These are phyloP conservation scores for Chlorella variabilis DNA, from an alignment of 163 green algal genomes.

Conservation along the genomic window DNA sequence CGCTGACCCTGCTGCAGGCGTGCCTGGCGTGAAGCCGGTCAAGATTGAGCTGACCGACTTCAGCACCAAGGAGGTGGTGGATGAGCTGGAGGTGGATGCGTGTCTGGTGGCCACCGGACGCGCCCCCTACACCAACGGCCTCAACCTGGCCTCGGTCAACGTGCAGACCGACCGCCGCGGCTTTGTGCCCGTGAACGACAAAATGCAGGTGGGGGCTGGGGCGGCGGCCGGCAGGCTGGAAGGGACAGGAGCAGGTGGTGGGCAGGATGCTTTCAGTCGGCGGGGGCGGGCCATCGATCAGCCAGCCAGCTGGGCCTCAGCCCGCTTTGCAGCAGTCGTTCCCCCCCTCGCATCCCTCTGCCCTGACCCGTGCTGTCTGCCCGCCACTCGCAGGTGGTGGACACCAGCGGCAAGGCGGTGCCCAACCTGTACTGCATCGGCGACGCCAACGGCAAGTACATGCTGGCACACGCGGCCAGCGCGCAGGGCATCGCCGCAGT, in stretches of 20 bases:
- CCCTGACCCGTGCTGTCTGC: no score
- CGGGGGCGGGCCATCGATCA: no score
- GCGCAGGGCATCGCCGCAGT: conserved; percentile 95
- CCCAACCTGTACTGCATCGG: conserved; percentile 97
- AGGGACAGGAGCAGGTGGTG: background rate
- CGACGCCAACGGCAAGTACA: conserved; percentile 98
- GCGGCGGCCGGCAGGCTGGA: background rate
- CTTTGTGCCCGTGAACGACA: conserved; percentile 95
- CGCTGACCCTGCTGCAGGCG: conserved; percentile 41
- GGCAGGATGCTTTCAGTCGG: no score
- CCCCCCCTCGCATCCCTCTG: background rate
- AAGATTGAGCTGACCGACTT: conserved; percentile 98
- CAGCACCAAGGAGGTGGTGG: conserved; percentile 96
- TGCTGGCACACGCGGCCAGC: conserved; percentile 97
- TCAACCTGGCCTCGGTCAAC: conserved; percentile 84
- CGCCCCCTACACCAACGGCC: conserved; percentile 92
- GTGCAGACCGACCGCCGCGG: conserved; percentile 89
- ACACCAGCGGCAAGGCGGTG: conserved; percentile 84
- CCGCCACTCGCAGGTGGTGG: conserved; percentile 76
- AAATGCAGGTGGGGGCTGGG: conserved; percentile 92
- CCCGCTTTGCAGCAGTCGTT: no score
- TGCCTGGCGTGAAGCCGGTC: conserved; percentile 94
- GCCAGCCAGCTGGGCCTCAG: no score
- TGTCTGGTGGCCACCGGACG: conserved; percentile 95
- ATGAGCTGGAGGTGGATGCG: conserved; percentile 95